Evolutionary conservation across 305 asterid genomes (phyloP).

Genomic region (Fraxinus baroniana): DNA sequence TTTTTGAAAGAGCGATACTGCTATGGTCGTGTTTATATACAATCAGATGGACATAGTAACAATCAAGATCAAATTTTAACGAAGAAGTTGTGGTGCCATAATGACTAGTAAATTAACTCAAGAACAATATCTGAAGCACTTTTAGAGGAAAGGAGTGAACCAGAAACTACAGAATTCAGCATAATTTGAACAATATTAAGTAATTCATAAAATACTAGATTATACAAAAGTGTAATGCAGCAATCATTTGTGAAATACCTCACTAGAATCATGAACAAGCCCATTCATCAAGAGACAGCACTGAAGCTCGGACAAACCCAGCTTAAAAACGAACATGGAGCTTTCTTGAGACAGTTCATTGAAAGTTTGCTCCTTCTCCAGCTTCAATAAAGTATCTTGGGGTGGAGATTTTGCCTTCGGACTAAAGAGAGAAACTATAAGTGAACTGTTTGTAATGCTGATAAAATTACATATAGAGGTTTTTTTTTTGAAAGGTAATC

Average conservation of each 20-base stretch:
- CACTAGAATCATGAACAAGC: conserved; percentile 81
- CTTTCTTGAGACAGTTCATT: conserved; percentile 63
- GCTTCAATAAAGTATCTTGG: conserved; percentile 77
- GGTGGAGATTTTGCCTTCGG: conserved; percentile 79
- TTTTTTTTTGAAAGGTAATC: too few species aligned
- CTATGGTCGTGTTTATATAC: conserved; percentile 10
- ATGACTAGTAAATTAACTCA: not conserved
- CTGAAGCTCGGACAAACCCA: conserved; percentile 74
- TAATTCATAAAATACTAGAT: conserved; percentile 9
- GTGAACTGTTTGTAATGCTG: conserved; percentile 20
- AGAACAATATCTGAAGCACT: conserved; percentile 3
- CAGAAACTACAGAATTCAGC: conserved; percentile 10
- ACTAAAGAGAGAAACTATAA: conserved; percentile 46
- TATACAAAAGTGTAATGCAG: conserved; percentile 2
- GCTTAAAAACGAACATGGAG: conserved; percentile 77
- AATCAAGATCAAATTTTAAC: conserved; percentile 1
- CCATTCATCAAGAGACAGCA: conserved; percentile 94
- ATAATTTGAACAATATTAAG: conserved; percentile 13
- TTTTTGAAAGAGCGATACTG: conserved; percentile 1
- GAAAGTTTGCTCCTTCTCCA: conserved; percentile 75
- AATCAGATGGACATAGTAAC: conserved; percentile 4
- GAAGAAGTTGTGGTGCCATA: not conserved
- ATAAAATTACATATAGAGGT: not conserved
- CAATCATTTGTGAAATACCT: conserved; percentile 47
- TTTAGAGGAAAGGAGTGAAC: conserved; percentile 12